phyloP scores from a whole-genome alignment of 495 filamentous ascomycete genomes.

The Podospora comata region DNA sequence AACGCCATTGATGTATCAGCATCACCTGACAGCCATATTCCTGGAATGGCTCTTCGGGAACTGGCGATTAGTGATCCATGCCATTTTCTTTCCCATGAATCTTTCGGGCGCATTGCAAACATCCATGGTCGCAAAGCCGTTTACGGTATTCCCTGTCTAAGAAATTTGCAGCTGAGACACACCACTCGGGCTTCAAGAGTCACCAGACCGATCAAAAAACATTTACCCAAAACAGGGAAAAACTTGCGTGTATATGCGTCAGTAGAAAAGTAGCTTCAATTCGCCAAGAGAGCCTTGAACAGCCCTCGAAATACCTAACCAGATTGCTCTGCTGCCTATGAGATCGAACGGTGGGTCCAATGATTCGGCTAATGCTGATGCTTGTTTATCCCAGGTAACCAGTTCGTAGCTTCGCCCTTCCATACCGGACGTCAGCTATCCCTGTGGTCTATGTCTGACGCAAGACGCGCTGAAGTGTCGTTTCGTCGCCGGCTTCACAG shows the following conservation, averaged over 20 bases:
- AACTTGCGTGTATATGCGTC: neutral
- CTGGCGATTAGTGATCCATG: neutral
- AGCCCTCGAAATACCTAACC: neutral
- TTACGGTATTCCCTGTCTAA: neutral
- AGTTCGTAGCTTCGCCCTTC: neutral
- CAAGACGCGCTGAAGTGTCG: neutral
- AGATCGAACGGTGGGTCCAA: neutral
- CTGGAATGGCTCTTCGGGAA: neutral
- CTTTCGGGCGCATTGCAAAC: too few relatives aligned
- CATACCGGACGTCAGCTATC: neutral
- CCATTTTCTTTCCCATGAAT: neutral
- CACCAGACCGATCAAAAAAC: neutral
- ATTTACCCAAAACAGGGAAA: neutral
- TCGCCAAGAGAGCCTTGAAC: neutral
- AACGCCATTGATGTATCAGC: neutral
- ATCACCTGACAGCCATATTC: neutral
- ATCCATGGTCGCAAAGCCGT: neutral
- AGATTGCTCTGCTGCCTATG: slow-evolving; percentile 6
- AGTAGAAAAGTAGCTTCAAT: neutral
- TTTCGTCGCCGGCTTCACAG: neutral
- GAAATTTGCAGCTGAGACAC: neutral
- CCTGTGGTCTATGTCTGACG: neutral
- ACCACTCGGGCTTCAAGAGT: neutral
- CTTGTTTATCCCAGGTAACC: neutral
- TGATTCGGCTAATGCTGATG: neutral